Evolutionary conservation across 2,329 filamentous ascomycete species (phyloP), one percentile per base, ranked within the genome.

Genomic region (Phaeoacremonium minimum): DNA sequence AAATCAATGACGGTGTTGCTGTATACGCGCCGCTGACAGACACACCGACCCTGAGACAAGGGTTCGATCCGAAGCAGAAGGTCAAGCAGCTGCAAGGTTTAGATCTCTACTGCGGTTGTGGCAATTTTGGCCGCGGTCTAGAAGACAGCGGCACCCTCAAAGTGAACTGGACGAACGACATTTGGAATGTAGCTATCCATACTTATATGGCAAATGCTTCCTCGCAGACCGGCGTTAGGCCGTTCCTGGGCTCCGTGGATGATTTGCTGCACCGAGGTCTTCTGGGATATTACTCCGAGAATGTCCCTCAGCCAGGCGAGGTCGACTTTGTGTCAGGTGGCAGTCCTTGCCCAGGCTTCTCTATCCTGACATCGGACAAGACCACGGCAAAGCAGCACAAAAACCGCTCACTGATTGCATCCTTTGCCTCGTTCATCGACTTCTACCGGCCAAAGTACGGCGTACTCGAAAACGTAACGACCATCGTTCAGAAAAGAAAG

Each of bases 341-440:
- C 0, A 86, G 78, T 35, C 87, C 87, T 0, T 94, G 87, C 46
- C 85, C 83, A 13, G 87, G 84, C 0, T 93, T 88, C 49, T 89
- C 85, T 0, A 36, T 46, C 0, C 56, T 87, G 1, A 90, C 90
- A 5, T 47, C 46, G 0, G 58, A 81, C 46, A 79, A 71, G 47
- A 61, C 67, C 0, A 81, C 73, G 3, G 51, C 64, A 0, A 36
- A 63, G 4, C 82, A 85, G 7, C 58, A 79, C 6, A 77, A 77
- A 40, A 88, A 93, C 50, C 83, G 84, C 20, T 90, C 85, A 0
- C 74, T 93, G 18, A 75, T 93, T 0, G 86, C 85, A 0, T 85
- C 85, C 0, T 87, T 91, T 26, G 81, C 80, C 1, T 79, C 86
- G 0, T 87, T 75, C 41, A 67, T 91, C 2, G 87, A 94, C 44